Evolutionary conservation across 345 rosid species (phyloP).

Genomic region (Rhodamnia rubescens): DNA sequence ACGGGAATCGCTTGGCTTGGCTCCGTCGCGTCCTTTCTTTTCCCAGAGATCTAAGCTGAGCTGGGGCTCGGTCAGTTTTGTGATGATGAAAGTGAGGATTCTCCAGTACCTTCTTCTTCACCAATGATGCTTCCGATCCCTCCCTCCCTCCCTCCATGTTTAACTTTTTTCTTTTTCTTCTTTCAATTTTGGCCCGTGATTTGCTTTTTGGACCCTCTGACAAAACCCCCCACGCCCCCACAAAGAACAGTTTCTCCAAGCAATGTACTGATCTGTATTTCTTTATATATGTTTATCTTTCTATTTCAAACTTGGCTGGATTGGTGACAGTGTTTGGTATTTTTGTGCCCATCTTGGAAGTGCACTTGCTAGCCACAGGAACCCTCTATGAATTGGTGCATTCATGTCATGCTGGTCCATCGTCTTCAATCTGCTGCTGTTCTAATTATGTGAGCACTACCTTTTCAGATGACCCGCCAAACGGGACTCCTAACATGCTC

Average conservation of each 20-base stretch:
- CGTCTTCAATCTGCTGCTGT: background rate
- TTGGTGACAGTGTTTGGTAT: background rate
- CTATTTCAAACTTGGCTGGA: background rate
- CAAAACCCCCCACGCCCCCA: background rate
- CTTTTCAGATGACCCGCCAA: background rate
- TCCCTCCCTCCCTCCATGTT: background rate
- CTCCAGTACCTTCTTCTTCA: background rate
- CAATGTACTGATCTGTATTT: background rate
- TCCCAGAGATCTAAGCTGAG: background rate
- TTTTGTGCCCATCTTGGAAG: background rate
- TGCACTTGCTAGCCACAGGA: background rate
- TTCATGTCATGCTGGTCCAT: background rate
- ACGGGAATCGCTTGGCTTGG: background rate
- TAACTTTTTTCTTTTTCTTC: background rate
- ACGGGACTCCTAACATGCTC: background rate
- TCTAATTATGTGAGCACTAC: background rate
- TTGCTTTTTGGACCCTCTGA: background rate
- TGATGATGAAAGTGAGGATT: background rate
- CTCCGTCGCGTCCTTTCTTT: background rate
- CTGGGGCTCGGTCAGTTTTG: background rate
- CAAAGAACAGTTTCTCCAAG: background rate
- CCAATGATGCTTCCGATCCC: background rate
- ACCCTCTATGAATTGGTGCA: background rate
- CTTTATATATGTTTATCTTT: background rate
- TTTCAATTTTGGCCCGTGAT: background rate